Evolutionary conservation across 2,329 filamentous ascomycete genomes (phyloP).

Genomic region (Cadophora sp.): DNA sequence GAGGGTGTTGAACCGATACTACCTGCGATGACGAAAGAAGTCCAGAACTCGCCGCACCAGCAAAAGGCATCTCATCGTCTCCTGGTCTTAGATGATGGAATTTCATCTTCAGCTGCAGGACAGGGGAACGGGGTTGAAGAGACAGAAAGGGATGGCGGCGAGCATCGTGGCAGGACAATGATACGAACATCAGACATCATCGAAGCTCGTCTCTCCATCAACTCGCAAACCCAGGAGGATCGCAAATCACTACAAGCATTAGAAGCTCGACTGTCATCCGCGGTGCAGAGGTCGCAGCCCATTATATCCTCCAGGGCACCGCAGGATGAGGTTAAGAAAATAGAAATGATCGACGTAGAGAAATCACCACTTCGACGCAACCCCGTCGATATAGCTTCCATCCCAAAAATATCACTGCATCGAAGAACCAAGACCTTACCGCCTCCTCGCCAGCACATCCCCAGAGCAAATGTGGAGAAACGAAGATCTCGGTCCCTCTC

Average conservation of each 20-base stretch:
- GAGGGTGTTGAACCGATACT: background rate
- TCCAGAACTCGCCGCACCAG: background rate
- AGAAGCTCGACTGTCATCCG: background rate
- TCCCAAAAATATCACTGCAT: background rate
- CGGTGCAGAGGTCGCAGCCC: background rate
- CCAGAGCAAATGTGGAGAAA: background rate
- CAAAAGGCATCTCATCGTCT: background rate
- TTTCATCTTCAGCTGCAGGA: background rate
- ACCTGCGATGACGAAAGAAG: background rate
- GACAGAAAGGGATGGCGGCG: conserved; percentile 1
- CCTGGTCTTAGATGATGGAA: conserved; percentile 5
- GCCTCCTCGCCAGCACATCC: background rate
- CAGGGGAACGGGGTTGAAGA: background rate
- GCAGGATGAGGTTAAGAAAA: background rate
- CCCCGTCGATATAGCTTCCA: background rate
- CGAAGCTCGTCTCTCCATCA: conserved; percentile 25
- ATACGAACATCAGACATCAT: conserved; percentile 34
- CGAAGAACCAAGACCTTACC: background rate
- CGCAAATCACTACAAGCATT: background rate
- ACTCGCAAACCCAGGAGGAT: conserved; percentile 3
- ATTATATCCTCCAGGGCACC: background rate
- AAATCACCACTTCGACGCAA: conserved; percentile 28
- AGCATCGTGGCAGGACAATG: conserved; percentile 30
- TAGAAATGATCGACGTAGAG: conserved; percentile 16
- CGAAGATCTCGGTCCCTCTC: background rate